Evolutionary conservation across 768 basidiomycete genomes (phyloP).

Genomic region (Boletus eberwhitei): DNA sequence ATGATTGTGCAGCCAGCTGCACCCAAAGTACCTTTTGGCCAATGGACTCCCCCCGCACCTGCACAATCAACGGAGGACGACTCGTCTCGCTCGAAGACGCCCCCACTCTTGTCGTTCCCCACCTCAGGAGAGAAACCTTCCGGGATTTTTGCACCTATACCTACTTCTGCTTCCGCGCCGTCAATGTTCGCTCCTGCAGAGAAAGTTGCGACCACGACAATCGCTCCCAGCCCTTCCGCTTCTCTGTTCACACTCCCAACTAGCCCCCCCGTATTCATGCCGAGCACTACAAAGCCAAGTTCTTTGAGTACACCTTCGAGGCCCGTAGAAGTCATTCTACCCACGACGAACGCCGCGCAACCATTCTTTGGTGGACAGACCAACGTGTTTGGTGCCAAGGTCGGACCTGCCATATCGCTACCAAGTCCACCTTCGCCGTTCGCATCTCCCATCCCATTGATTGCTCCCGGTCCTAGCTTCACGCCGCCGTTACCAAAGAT

Average conservation of each 20-base stretch:
- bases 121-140: conserved; percentile 9
- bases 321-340: not conserved
- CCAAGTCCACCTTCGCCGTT: conserved; percentile 4
- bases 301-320: conserved; percentile 7
- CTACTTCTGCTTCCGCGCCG: not conserved
- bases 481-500: conserved; percentile 2
- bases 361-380: conserved; percentile 12
- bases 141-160: conserved; percentile 4
- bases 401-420: not conserved
- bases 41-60: conserved; percentile 23
- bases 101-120: conserved; percentile 41
- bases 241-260: conserved; percentile 10
- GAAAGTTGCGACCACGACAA: not conserved
- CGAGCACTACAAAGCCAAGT: conserved; percentile 1
- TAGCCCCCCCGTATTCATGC: conserved; percentile 8
- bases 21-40: conserved; percentile 39
- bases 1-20: conserved; percentile 36
- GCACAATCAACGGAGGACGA: conserved; percentile 20
- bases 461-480: not conserved
- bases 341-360: conserved; percentile 1
- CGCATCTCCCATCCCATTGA: not conserved
- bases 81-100: conserved; percentile 43
- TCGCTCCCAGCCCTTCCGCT: conserved; percentile 1
- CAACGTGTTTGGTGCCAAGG: conserved; percentile 3
- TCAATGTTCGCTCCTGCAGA: not conserved